Percentiles rank a stretch among this genome's conserved stretches.
Conservation (phyloP, 2,329 filamentous ascomycete genomes). For the Colletotrichum sp. region DNA sequence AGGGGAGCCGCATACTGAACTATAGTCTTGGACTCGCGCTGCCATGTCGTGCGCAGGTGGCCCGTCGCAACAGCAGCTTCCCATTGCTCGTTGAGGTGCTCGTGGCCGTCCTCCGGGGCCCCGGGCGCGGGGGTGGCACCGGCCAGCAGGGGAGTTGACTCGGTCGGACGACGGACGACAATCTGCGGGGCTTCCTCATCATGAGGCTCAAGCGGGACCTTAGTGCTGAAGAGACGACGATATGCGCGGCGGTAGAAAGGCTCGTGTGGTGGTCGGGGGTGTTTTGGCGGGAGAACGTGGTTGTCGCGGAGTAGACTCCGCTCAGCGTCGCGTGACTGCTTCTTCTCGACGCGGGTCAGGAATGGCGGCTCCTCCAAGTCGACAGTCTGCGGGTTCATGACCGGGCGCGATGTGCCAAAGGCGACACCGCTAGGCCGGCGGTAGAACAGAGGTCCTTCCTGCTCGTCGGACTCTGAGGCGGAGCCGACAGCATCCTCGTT, state of each 20-base stretch:
- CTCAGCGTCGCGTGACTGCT: conserved; percentile 62
- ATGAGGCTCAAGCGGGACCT: conserved; percentile 41
- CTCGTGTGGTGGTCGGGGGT: conserved; percentile 36
- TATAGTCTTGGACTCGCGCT: conserved; percentile 84
- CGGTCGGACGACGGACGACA: conserved; percentile 39
- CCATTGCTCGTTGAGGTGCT: conserved; percentile 76
- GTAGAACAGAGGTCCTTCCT: conserved; percentile 62
- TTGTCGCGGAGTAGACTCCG: conserved; percentile 68
- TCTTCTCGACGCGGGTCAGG: conserved; percentile 60
- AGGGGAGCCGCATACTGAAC: conserved; percentile 73
- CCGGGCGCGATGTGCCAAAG: conserved; percentile 72
- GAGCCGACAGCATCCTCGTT: conserved; percentile 34
- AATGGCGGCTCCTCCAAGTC: conserved; percentile 43
- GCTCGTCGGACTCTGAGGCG: conserved; percentile 36
- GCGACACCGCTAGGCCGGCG: conserved; percentile 79
- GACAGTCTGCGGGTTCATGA: conserved; percentile 62
- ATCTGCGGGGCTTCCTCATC: conserved; percentile 43
- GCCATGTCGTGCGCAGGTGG: conserved; percentile 88
- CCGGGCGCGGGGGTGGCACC: neutral
- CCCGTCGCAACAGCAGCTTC: conserved; percentile 83
- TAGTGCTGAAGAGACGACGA: conserved; percentile 59
- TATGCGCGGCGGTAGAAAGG: conserved; percentile 48
- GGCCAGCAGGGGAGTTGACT: conserved; percentile 45
- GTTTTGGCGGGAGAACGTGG: conserved; percentile 68
- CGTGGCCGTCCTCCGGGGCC: conserved; percentile 36